A percentile compares a stretch with the other conserved stretches of the same genome.
These are phyloP conservation scores for Penicillium olsonii DNA, from an alignment of 2,329 filamentous ascomycete species.

Conservation along the genomic window DNA sequence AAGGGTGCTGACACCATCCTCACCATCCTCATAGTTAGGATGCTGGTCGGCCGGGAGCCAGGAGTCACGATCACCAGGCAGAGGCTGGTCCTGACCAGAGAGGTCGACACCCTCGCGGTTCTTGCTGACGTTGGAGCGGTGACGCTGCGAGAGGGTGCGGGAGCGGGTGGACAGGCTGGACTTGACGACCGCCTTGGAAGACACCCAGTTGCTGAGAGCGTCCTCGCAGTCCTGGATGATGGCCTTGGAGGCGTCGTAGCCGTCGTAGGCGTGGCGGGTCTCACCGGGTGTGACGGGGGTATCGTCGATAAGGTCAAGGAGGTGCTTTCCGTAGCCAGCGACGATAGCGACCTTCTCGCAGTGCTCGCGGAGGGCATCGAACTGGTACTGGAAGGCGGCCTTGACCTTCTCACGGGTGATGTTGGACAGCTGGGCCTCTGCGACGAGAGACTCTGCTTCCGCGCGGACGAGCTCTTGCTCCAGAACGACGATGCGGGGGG, in stretches of 20 bases:
- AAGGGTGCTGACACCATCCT: slow-evolving; percentile 36
- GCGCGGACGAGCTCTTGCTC: slow-evolving; percentile 98
- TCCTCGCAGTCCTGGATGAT: slow-evolving; percentile 99
- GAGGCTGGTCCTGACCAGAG: slow-evolving; percentile 75
- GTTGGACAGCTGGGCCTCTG: slow-evolving; percentile 97
- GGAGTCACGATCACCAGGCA: slow-evolving; percentile 73
- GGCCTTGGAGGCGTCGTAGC: slow-evolving; percentile 95
- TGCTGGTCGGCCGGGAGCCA: slow-evolving; percentile 76
- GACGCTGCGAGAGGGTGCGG: slow-evolving; percentile 82
- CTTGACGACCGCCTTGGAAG: slow-evolving; percentile 82
- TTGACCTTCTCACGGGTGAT: slow-evolving; percentile 99
- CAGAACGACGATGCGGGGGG: slow-evolving; percentile 93
- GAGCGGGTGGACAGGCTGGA: slow-evolving; percentile 85
- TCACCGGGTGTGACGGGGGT: slow-evolving; percentile 96
- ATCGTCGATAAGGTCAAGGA: slow-evolving; percentile 95
- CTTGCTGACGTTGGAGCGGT: slow-evolving; percentile 69
- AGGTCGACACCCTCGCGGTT: slow-evolving; percentile 78
- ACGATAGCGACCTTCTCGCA: slow-evolving; percentile 98
- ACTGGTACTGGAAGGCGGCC: slow-evolving; percentile 96
- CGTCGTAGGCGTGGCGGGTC: slow-evolving; percentile 92
- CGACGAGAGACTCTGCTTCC: slow-evolving; percentile 97
- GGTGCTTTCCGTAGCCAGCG: slow-evolving; percentile 94
- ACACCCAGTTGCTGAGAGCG: slow-evolving; percentile 94
- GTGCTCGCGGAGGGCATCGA: slow-evolving; percentile 95
- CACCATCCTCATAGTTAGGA: slow-evolving; percentile 48